Base-by-base conservation (phyloP, 257 asterid genomes). In the Solanum etuberosum region DNA sequence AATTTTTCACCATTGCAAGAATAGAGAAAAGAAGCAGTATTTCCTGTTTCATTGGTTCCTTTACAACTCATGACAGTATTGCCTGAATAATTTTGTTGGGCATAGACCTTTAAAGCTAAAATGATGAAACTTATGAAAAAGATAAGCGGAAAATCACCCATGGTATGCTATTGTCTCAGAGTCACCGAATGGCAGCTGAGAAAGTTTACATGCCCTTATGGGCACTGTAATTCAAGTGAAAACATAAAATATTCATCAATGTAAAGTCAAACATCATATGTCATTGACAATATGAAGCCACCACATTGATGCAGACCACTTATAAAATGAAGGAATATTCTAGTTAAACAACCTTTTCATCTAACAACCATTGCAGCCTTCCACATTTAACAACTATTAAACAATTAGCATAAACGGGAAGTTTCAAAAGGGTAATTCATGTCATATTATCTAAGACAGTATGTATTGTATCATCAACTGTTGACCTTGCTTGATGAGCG, bases 121-220 rank as follows among this genome's bases (percentile, higher is more conserved):
- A 86, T 65, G 16, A 76, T 48, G 59, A 89, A n/a, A 61, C 80
- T 84, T 32, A 80, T 8, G 86, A 88, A 70, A 84, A 91, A 85
- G 83, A 85, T 20, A 34, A 86, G 40, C 14, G 83, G 57, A 48
- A 83, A 51, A 48, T 81, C 88, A 54, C 37, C 88, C 90, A 88
- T 88, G 88, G 87, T 86, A 35, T 8, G 20, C 72, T 83, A 61
- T 42, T 85, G 96, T 90, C 87, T 81, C 68, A 81, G 43, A 48
- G 85, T 46, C 94, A 93, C 88, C 97, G 97, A 10, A 95, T 94
- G 97, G 98, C 98, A 25, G 16, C 43, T 29, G 68, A 48, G 68
- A 20, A 81, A 48, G 68, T 48, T 81, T 9, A 5, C 18, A 27
- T 46, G 85, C 67, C 40, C 85, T 80, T 80, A 48, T 81, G 85